A percentile compares a stretch with the other conserved stretches of the same genome.
Evolutionary conservation across 2,329 filamentous ascomycete species (phyloP).

Genomic region (Teratosphaeria zuluensis): DNA sequence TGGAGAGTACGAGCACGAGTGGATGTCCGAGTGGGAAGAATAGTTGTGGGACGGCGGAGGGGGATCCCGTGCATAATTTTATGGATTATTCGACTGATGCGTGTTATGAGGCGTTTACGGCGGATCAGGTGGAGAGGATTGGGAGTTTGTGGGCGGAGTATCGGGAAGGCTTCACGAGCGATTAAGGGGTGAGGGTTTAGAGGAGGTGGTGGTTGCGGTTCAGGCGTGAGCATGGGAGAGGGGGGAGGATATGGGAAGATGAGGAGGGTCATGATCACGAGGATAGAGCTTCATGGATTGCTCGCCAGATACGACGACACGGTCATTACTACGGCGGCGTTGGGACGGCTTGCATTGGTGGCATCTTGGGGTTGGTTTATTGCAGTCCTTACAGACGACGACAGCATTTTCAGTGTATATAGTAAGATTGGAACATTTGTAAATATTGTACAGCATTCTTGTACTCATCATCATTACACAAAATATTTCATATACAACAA

Average conservation of each 20-base stretch:
- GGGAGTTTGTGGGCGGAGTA: slow-evolving; percentile 41
- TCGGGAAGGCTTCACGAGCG: slow-evolving; percentile 11
- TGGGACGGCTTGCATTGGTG: neutral
- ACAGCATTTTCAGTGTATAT: too few relatives aligned
- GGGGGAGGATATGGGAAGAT: neutral
- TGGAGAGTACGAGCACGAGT: slow-evolving; percentile 38
- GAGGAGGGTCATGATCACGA: neutral
- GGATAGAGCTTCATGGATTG: too few relatives aligned
- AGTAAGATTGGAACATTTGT: neutral
- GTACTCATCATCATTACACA: too few relatives aligned
- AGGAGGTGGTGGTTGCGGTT: too few relatives aligned
- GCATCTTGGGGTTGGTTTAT: neutral
- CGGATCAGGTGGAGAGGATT: slow-evolving; percentile 42
- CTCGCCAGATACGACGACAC: too few relatives aligned
- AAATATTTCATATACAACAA: too few relatives aligned
- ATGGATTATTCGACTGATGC: slow-evolving; percentile 51
- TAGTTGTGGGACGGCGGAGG: slow-evolving; percentile 39
- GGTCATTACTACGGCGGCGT: neutral
- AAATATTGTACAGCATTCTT: neutral
- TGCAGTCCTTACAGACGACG: too few relatives aligned
- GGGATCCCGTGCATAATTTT: slow-evolving; percentile 48
- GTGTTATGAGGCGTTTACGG: slow-evolving; percentile 46
- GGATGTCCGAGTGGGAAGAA: slow-evolving; percentile 45
- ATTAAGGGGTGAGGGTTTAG: too few relatives aligned
- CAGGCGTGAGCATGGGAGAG: too few relatives aligned